Conservation (phyloP, 495 filamentous ascomycete species). For the Aspergillus heteromorphus region DNA sequence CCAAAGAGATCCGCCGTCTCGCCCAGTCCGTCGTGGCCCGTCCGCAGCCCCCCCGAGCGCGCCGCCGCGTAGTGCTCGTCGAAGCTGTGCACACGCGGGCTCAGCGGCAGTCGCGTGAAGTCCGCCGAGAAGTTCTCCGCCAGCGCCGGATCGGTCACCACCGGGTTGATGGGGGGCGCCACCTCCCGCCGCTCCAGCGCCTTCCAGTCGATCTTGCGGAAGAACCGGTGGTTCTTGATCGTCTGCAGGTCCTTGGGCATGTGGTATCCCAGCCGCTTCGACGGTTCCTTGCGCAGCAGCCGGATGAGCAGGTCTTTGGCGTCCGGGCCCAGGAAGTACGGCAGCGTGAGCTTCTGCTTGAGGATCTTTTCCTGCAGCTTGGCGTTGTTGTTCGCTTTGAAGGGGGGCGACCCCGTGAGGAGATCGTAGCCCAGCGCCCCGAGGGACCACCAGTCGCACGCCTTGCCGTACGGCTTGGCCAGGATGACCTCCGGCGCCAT, state of each 20-base stretch:
- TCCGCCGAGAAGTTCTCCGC: constrained; percentile 91
- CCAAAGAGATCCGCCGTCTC: constrained; percentile 72
- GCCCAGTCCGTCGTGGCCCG: constrained; percentile 10
- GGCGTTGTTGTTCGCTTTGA: constrained; percentile 79
- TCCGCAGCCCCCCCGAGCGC: constrained; percentile 21
- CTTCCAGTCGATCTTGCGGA: constrained; percentile 92
- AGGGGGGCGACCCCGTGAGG: constrained; percentile 84
- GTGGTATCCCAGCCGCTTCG: constrained; percentile 78
- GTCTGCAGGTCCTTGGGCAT: constrained; percentile 80
- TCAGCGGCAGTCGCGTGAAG: constrained; percentile 80
- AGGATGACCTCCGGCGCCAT: constrained; percentile 95
- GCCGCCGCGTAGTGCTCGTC: constrained; percentile 32
- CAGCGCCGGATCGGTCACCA: constrained; percentile 89
- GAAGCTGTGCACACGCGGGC: constrained; percentile 53
- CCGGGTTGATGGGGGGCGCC: constrained; percentile 78
- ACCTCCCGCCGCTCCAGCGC: constrained; percentile 71
- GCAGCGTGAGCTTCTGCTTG: constrained; percentile 78
- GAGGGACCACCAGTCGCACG: constrained; percentile 98
- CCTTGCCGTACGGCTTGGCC: constrained; percentile 77
- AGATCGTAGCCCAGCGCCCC: constrained; percentile 89
- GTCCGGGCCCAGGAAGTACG: constrained; percentile 82
- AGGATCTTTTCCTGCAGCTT: constrained; percentile 93
- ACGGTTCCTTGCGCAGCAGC: constrained; percentile 83
- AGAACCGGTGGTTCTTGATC: constrained; percentile 94
- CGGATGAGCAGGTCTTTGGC: constrained; percentile 89